Conservation (phyloP, 2,329 filamentous ascomycete genomes). For the Ophiostoma pallidulum region DNA sequence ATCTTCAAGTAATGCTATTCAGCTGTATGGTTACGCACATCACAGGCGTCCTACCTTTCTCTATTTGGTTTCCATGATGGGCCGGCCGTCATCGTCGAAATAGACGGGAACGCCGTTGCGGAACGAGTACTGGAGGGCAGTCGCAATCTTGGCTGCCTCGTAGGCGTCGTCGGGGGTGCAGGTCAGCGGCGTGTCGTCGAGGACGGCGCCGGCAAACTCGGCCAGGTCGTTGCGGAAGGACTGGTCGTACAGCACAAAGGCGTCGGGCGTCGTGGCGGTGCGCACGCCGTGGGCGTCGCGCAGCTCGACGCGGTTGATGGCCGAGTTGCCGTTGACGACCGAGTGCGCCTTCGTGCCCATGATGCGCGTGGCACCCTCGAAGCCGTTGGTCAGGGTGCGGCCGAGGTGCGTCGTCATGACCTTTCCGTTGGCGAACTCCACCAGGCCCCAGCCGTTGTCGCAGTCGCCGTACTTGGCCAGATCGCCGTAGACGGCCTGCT, state of each 20-base stretch:
- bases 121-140: slow-evolving; percentile 18
- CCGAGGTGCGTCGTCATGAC: slow-evolving; percentile 26
- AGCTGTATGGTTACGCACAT: too few species aligned
- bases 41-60: too few species aligned
- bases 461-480: slow-evolving; percentile 21
- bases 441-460: slow-evolving; percentile 27
- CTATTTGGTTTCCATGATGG: slow-evolving; percentile 1
- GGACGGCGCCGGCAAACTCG: slow-evolving; percentile 6
- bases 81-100: slow-evolving; percentile 20
- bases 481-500: slow-evolving; percentile 25
- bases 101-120: slow-evolving; percentile 19
- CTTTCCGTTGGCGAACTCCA: slow-evolving; percentile 29
- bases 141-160: slow-evolving; percentile 11
- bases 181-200: slow-evolving; percentile 9
- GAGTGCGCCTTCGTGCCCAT: slow-evolving; percentile 24
- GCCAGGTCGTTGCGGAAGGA: slow-evolving; percentile 9
- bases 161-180: slow-evolving; percentile 10
- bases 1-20: too few species aligned
- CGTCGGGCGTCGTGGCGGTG: slow-evolving; percentile 9
- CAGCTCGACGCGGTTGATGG: slow-evolving; percentile 11
- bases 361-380: slow-evolving; percentile 26
- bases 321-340: slow-evolving; percentile 10
- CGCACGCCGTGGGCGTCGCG: slow-evolving; percentile 11
- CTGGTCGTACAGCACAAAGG: slow-evolving; percentile 6
- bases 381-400: slow-evolving; percentile 27